Evolutionary conservation across 140 eudicot species (phyloP).

Genomic region (Flaveria floridana): DNA sequence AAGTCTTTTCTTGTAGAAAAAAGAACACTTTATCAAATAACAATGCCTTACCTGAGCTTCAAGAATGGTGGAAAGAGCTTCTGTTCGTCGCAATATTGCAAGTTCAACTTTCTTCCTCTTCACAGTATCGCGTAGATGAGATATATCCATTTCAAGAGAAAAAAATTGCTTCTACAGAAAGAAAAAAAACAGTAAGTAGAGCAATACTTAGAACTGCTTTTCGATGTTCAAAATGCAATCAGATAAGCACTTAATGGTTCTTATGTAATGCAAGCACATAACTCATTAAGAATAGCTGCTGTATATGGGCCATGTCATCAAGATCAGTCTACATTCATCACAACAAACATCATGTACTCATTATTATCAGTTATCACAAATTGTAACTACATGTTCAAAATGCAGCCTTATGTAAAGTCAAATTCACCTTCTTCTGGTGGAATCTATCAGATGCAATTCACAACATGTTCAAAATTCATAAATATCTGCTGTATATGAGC

Average conservation of each 20-base stretch:
- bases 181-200: neutral
- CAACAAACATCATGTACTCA: neutral
- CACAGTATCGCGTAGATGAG: constrained; percentile 54
- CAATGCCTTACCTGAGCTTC: constrained; percentile 62
- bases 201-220: neutral
- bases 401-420: neutral
- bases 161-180: constrained; percentile 50
- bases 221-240: constrained; percentile 5
- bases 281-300: neutral
- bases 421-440: too few species aligned
- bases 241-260: constrained; percentile 3
- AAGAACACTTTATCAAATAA: constrained; percentile 3
- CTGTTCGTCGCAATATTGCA: constrained; percentile 34
- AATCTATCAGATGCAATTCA: too few species aligned
- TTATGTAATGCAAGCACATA: constrained; percentile 3
- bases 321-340: neutral
- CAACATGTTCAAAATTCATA: too few species aligned
- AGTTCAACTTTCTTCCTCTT: constrained; percentile 55
- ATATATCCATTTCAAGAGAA: constrained; percentile 56
- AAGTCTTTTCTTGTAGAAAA: neutral
- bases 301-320: neutral
- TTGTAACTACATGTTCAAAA: neutral
- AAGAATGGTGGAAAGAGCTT: constrained; percentile 53
- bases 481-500: too few species aligned
- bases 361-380: neutral